phyloP scores from a whole-genome alignment of 331 rosid species.

The Quercus lobata region DNA sequence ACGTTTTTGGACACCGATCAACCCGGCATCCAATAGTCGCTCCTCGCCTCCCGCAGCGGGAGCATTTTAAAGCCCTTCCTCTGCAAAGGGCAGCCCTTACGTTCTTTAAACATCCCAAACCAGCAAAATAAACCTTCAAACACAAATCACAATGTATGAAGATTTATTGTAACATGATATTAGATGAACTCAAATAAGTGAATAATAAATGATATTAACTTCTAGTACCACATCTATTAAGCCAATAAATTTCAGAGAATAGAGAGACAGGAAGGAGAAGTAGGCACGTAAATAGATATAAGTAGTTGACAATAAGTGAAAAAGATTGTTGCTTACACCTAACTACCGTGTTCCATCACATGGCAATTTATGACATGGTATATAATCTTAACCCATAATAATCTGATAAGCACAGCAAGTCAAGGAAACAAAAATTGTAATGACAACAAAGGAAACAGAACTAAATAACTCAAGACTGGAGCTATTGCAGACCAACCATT shows the following conservation, averaged over 20 bases:
- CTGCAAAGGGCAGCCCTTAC: conserved; percentile 95
- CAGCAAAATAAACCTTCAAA: conserved; percentile 98
- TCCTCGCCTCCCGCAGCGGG: conserved; percentile 94
- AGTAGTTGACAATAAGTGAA: background rate
- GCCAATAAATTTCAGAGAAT: background rate
- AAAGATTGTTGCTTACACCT: conserved; percentile 20
- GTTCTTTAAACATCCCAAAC: conserved; percentile 94
- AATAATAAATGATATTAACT: background rate
- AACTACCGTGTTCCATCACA: conserved; percentile 11
- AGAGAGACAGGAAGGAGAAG: background rate
- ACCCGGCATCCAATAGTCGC: conserved; percentile 99
- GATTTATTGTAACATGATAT: background rate
- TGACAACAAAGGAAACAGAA: background rate
- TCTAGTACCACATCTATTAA: background rate
- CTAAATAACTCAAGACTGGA: background rate
- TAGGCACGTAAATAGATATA: background rate
- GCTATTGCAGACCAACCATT: background rate
- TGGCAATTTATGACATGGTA: conserved; percentile 13
- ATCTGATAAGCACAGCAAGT: conserved; percentile 12
- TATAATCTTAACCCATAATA: conserved; percentile 15
- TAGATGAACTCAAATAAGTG: conserved; percentile 1
- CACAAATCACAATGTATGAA: conserved; percentile 5
- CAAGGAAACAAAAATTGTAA: background rate
- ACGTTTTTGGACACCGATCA: conserved; percentile 94
- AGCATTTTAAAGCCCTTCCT: conserved; percentile 95